Base-by-base conservation (phyloP, 2,329 filamentous ascomycete genomes). In the Karstenula rhodostoma region DNA sequence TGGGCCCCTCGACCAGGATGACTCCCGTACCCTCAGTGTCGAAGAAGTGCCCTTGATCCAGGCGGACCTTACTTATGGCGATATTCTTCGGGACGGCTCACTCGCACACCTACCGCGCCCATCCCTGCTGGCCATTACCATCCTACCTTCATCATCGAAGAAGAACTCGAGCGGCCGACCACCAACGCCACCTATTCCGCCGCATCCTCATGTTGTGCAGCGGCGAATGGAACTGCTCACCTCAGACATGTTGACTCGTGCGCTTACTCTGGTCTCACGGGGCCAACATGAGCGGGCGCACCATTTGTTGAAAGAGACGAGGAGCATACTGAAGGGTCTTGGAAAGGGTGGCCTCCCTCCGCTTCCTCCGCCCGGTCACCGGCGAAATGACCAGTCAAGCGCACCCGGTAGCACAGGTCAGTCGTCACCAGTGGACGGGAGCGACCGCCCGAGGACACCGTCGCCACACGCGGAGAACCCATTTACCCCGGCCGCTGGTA, bases 161-260 rank as follows among this genome's bases (percentile, higher is more conserved):
- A 77, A 89, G 80, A 90, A 86, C 67, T 78, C 77, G 42, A 79
- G 51, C 76, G 84, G 61, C 79, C 86, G 58, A 61, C 78, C 58
- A 86, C 89, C 17, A 29, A 78, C 78, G 57, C 77, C 94, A 15
- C 92, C 93, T 1, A 99, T 99, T 63, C 95, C 95, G 15, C 94
- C 95, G 48, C 95, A 98, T 74, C 94, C 95, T 4, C 92, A 90
- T 63, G 93, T 99, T 61, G 94, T 99, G 7, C 95, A 99, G 80
- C 88, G 95, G 43, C 90, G 95, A 48, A 99, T 99, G 95, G 95
- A 99, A 79, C 84, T 99, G 32, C 86, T 99, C 56, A 98, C 95
- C 2, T 98, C 94, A 1, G 95, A 99, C 76, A 99, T 99, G 95
- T 86, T 99, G 64, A 96, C 93, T 8, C 86, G 95, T 60, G 94